These are phyloP conservation scores for Solanum hybrid DNA, from an alignment of 305 asterid genomes.

Conservation along the genomic window DNA sequence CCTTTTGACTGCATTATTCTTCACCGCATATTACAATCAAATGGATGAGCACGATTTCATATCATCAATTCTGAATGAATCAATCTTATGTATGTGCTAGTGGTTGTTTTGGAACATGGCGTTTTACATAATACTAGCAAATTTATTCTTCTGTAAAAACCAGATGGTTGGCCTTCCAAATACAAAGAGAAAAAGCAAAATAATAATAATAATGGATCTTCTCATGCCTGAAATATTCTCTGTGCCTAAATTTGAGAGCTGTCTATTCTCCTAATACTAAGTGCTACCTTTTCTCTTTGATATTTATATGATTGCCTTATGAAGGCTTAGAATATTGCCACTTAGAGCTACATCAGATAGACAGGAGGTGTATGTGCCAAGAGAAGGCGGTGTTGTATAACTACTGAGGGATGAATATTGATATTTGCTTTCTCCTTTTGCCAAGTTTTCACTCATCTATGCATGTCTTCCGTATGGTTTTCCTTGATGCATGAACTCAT, in stretches of 20 bases:
- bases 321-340: not conserved
- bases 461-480: not conserved
- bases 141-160: not conserved
- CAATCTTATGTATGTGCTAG: not conserved
- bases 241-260: not conserved
- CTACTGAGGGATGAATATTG: not conserved
- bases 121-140: not conserved
- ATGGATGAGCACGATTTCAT: not conserved
- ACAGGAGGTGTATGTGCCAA: not conserved
- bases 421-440: not conserved
- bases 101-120: not conserved
- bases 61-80: not conserved
- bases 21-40: not conserved
- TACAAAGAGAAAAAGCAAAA: not conserved
- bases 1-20: not conserved
- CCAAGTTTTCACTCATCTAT: not conserved
- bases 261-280: not conserved
- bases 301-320: not conserved
- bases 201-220: not conserved
- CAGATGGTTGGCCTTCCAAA: not conserved
- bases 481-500: not conserved
- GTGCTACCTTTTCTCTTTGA: not conserved
- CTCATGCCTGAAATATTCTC: not conserved
- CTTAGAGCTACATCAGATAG: not conserved
- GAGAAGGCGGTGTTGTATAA: not conserved